Evolutionary conservation across 2,329 filamentous ascomycete species (phyloP).

Genomic region (Neonectria hederae): DNA sequence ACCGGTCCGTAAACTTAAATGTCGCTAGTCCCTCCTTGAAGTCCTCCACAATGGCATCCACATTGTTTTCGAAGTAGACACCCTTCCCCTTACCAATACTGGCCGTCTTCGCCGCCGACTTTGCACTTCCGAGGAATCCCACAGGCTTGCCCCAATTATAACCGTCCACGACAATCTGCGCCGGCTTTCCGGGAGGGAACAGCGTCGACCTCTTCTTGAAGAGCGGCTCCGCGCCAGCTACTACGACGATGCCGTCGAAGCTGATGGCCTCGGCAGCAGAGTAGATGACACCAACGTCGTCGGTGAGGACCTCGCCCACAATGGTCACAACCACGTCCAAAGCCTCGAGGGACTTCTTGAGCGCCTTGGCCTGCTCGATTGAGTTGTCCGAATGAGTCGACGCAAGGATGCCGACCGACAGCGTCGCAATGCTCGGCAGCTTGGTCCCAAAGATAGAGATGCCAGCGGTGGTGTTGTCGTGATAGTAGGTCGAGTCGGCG

Average conservation of each 20-base stretch:
- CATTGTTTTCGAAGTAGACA: constrained; percentile 50
- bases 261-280: constrained; percentile 68
- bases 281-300: constrained; percentile 71
- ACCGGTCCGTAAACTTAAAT: constrained; percentile 74
- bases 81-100: constrained; percentile 56
- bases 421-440: constrained; percentile 67
- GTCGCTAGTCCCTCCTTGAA: constrained; percentile 68
- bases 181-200: constrained; percentile 70
- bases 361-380: constrained; percentile 57
- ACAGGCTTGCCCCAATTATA: constrained; percentile 78
- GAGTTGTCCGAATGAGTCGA: constrained; percentile 54
- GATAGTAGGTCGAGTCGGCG: constrained; percentile 72
- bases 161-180: constrained; percentile 69
- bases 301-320: constrained; percentile 65
- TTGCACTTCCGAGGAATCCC: constrained; percentile 62
- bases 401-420: constrained; percentile 71
- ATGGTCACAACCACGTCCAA: constrained; percentile 66
- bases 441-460: constrained; percentile 68
- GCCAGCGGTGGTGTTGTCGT: constrained; percentile 71
- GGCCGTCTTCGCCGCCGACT: constrained; percentile 50
- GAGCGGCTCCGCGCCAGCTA: constrained; percentile 60
- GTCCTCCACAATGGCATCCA: constrained; percentile 51
- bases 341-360: constrained; percentile 60
- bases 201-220: constrained; percentile 64
- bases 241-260: constrained; percentile 72